phyloP scores from a whole-genome alignment of 371 early-diverging fungal genomes.

The Haplosporangium sp. region DNA sequence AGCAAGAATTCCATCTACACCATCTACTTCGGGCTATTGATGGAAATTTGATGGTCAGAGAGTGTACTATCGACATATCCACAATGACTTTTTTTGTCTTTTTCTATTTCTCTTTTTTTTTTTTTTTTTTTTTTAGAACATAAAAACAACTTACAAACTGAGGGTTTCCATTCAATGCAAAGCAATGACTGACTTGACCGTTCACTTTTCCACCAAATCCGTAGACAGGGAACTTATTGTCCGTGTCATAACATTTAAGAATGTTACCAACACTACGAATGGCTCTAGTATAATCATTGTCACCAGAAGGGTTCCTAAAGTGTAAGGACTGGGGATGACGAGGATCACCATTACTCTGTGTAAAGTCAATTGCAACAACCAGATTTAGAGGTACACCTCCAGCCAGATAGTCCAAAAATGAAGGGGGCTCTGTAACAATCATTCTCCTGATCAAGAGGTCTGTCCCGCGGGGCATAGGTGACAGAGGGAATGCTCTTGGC shows the following conservation, averaged over 20 bases:
- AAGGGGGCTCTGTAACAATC: constrained; percentile 46
- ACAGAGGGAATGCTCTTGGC: constrained; percentile 36
- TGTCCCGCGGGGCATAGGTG: constrained; percentile 44
- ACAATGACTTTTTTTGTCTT: too few relatives aligned
- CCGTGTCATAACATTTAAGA: constrained; percentile 57
- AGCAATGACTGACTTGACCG: constrained; percentile 60
- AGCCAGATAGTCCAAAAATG: constrained; percentile 65
- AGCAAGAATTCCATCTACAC: constrained; percentile 61
- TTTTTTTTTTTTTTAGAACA: background rate
- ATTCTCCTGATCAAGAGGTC: constrained; percentile 47
- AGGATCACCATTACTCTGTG: constrained; percentile 64
- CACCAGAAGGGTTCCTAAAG: constrained; percentile 43
- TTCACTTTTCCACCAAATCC: constrained; percentile 68
- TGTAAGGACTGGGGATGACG: constrained; percentile 60
- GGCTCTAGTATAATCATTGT: constrained; percentile 63
- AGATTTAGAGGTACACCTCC: constrained; percentile 60
- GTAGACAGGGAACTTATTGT: constrained; percentile 58
- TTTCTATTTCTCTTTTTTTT: too few relatives aligned
- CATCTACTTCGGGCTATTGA: constrained; percentile 61
- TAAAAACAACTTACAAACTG: constrained; percentile 29
- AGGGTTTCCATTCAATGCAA: constrained; percentile 61
- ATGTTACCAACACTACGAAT: constrained; percentile 62
- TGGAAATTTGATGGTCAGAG: background rate
- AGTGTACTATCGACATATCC: too few relatives aligned
- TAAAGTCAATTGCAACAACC: constrained; percentile 67